Evolutionary conservation across 163 green algal species (phyloP).

Genomic region (Chloroidium sp.): DNA sequence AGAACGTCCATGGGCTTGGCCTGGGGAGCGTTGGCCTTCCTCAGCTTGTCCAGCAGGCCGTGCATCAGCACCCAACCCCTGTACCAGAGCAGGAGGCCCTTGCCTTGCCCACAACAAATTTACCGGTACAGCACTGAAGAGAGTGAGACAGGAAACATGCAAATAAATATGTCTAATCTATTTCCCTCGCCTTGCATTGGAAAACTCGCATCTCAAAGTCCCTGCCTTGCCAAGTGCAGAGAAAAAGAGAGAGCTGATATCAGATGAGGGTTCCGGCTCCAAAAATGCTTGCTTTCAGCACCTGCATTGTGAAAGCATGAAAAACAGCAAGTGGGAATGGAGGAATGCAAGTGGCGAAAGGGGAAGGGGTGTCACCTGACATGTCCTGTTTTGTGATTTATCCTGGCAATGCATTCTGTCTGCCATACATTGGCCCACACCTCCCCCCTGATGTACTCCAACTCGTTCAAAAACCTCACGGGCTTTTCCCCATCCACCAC

Average conservation of each 20-base stretch:
- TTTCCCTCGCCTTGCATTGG: too few relatives aligned
- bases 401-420: constrained; percentile 75
- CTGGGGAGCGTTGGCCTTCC: constrained; percentile 3
- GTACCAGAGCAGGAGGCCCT: not conserved
- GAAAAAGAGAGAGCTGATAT: too few relatives aligned
- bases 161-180: too few relatives aligned
- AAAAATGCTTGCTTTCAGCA: too few relatives aligned
- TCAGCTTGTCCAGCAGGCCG: constrained; percentile 11
- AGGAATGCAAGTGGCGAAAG: not conserved
- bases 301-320: too few relatives aligned
- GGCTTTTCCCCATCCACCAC: constrained; percentile 39
- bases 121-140: too few relatives aligned
- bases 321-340: not conserved
- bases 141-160: too few relatives aligned
- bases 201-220: too few relatives aligned
- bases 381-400: constrained; percentile 47
- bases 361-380: constrained; percentile 23
- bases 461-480: constrained; percentile 62
- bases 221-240: too few relatives aligned
- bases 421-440: constrained; percentile 83
- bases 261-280: too few relatives aligned
- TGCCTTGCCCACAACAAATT: too few relatives aligned
- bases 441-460: constrained; percentile 71
- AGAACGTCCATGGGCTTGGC: constrained; percentile 63
- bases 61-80: constrained; percentile 49